Evolutionary conservation across 2,329 filamentous ascomycete species (phyloP), one percentile per base, ranked within the genome.

Genomic region (Cucurbitaria berberidis): DNA sequence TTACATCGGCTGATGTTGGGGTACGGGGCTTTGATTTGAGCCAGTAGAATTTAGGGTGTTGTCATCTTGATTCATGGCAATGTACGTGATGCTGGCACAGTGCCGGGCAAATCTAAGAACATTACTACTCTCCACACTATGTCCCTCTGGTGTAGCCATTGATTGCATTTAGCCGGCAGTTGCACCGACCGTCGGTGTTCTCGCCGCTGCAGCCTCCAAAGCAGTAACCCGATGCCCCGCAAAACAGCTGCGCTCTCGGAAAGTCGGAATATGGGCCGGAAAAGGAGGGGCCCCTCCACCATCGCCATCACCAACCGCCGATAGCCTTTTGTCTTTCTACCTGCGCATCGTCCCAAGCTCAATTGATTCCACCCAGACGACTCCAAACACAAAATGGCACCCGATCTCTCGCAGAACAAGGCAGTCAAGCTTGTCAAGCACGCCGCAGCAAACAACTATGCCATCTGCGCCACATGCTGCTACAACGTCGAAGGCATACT

Each of bases 401-500:
- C 66, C 27, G 79, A 82, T 66, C 78, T 75, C 32, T 84, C 85
- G 49, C 64, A 72, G 24, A 72, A 74, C 54, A 67, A 64, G 46
- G 70, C 71, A 11, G 62, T 74, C 22, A 67, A 64, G 66, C 84
- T 87, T 65, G 80, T 87, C 64, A 78, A 84, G 63, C 80, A 82
- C 50, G 85, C 85, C 49, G 77, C 78, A 41, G 74, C 77, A 21
- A 81, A 82, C 64, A 78, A 81, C 29, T 87, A 87, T 64, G 84
- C 80, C 44, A 80, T 87, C 32, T 83, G 83, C 8, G 84, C 80
- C 57, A 86, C 85, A 78, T 86, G 84, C 79, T 80, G 77, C 53
- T 88, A 90, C 79, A 89, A 90, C 67, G 77, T 90, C 53, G 88
- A 91, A 76, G 85, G 84, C 42, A 86, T 91, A 60, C 78, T 90